These are phyloP conservation scores for Monocercomonoides exilis DNA, from an alignment of 78 protist species.

Conservation along the genomic window DNA sequence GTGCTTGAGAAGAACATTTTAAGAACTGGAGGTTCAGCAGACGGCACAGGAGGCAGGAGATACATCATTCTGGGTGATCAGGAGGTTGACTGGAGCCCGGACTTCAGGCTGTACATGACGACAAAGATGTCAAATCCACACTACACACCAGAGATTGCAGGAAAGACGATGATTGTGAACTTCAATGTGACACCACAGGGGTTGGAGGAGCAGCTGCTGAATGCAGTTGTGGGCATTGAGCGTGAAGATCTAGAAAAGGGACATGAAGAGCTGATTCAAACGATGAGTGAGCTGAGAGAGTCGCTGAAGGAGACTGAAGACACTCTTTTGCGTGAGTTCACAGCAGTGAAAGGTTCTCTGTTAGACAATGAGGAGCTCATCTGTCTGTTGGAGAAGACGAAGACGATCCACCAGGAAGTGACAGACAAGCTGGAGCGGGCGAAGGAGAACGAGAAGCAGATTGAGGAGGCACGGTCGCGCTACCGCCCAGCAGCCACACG, in stretches of 20 bases:
- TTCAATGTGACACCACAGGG: constrained; percentile 70
- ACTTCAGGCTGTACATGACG: constrained; percentile 62
- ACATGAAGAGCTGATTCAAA: constrained; percentile 39
- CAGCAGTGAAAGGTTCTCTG: constrained; percentile 53
- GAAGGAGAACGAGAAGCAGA: constrained; percentile 39
- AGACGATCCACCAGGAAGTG: constrained; percentile 55
- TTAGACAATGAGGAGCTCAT: constrained; percentile 74
- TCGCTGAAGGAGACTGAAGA: constrained; percentile 74
- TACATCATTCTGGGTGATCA: constrained; percentile 59
- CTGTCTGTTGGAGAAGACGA: constrained; percentile 61
- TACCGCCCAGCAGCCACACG: constrained; percentile 73
- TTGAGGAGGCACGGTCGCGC: constrained; percentile 34
- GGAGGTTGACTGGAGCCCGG: constrained; percentile 55
- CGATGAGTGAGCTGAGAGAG: constrained; percentile 40
- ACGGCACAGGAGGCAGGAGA: constrained; percentile 12
- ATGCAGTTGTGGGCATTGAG: constrained; percentile 56
- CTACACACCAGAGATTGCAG: constrained; percentile 63
- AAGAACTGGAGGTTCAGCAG: not conserved
- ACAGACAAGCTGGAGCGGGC: constrained; percentile 51
- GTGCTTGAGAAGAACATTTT: constrained; percentile 57
- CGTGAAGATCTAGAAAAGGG: constrained; percentile 45
- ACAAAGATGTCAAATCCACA: constrained; percentile 70
- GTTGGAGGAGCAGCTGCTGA: constrained; percentile 71
- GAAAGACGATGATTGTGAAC: constrained; percentile 66
- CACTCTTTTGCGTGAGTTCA: constrained; percentile 63